Evolutionary conservation across 306 rosid species (phyloP).

Genomic region (Mimosa bimucronata): DNA sequence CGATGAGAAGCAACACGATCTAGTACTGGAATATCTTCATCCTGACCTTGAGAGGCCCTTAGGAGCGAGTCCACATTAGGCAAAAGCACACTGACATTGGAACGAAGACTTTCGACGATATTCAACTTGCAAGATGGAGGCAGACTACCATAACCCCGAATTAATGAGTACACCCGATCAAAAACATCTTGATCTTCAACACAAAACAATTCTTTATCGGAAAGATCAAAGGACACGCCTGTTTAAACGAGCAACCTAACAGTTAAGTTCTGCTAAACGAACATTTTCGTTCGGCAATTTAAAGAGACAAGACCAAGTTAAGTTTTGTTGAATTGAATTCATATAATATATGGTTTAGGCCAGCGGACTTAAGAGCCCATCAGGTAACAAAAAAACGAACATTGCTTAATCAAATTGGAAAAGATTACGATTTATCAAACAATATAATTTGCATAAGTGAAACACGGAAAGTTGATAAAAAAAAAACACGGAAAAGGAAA

Average conservation of each 20-base stretch:
- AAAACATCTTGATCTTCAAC: slow-evolving; percentile 84
- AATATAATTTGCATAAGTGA: not conserved
- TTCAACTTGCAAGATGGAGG: slow-evolving; percentile 66
- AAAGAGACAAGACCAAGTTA: not conserved
- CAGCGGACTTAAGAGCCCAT: not conserved
- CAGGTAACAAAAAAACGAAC: not conserved
- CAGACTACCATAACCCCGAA: slow-evolving; percentile 54
- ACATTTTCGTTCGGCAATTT: not conserved
- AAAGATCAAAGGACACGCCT: slow-evolving; percentile 92
- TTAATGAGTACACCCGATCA: slow-evolving; percentile 77
- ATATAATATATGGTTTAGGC: not conserved
- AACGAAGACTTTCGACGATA: slow-evolving; percentile 84
- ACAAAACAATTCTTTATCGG: slow-evolving; percentile 78
- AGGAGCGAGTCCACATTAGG: slow-evolving; percentile 84
- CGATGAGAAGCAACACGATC: slow-evolving; percentile 80
- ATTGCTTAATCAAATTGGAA: not conserved
- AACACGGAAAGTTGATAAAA: too few species aligned
- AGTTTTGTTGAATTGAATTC: not conserved
- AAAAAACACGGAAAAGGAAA: not conserved
- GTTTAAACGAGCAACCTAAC: not conserved
- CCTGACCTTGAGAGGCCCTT: slow-evolving; percentile 58
- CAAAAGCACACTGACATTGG: slow-evolving; percentile 88
- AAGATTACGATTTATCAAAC: not conserved
- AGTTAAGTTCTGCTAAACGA: not conserved
- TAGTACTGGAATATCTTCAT: slow-evolving; percentile 45